Conservation (phyloP, 2,329 filamentous ascomycete species). For the Emydomyces testavorans region DNA sequence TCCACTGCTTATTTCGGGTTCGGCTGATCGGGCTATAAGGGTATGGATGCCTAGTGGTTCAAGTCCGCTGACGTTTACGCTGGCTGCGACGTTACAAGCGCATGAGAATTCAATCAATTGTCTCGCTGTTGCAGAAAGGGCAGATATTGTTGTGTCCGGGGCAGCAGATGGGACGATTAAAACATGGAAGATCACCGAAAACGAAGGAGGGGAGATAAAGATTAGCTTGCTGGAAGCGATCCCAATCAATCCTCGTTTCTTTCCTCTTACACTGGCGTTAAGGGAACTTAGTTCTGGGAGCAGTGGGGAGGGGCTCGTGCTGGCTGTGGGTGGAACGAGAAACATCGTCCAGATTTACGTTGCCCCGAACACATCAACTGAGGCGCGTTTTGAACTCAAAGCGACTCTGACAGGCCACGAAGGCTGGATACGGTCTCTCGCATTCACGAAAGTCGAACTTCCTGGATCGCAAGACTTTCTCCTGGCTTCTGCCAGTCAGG, state of each 20-base stretch:
- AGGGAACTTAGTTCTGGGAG: conserved; percentile 45
- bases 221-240: conserved; percentile 57
- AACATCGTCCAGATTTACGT: conserved; percentile 72
- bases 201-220: conserved; percentile 23
- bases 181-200: conserved; percentile 52
- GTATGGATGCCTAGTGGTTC: conserved; percentile 42
- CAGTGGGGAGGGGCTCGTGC: conserved; percentile 37
- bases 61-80: conserved; percentile 27
- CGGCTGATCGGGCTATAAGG: conserved; percentile 65
- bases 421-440: conserved; percentile 82
- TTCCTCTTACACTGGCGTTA: conserved; percentile 67
- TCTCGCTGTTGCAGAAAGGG: conserved; percentile 38
- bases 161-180: conserved; percentile 53
- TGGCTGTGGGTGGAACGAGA: conserved; percentile 79
- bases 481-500: conserved; percentile 87
- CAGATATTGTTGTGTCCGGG: conserved; percentile 45
- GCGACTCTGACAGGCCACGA: conserved; percentile 81
- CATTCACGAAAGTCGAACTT: conserved; percentile 48
- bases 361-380: conserved; percentile 35
- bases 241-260: conserved; percentile 61
- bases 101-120: conserved; percentile 67
- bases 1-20: conserved; percentile 62
- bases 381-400: conserved; percentile 52
- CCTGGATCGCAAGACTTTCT: conserved; percentile 55
- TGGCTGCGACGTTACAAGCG: conserved; percentile 44